These are phyloP conservation scores for Quillaja saponaria DNA, from an alignment of 306 rosid genomes.

Conservation along the genomic window DNA sequence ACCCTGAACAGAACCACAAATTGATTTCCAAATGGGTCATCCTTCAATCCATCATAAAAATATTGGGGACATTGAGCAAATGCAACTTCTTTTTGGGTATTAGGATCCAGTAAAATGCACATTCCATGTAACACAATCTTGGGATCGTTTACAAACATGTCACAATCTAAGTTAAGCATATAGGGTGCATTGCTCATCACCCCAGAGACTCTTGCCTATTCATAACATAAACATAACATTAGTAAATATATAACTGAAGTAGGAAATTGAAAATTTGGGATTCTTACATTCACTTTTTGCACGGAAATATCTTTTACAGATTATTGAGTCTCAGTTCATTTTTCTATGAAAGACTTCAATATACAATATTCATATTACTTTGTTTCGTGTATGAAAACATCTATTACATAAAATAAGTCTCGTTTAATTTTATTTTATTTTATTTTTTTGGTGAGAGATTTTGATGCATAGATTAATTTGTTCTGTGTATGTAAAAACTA, in stretches of 20 bases:
- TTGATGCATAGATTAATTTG: too few relatives aligned
- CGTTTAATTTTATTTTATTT: not conserved
- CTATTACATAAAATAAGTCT: too few relatives aligned
- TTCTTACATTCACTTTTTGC: too few relatives aligned
- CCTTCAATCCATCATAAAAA: constrained; percentile 48
- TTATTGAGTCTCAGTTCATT: too few relatives aligned
- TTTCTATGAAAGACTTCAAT: too few relatives aligned
- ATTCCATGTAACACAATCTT: constrained; percentile 38
- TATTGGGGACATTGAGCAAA: constrained; percentile 60
- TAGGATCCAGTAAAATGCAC: constrained; percentile 48
- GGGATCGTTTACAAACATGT: constrained; percentile 68
- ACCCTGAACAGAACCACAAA: constrained; percentile 30
- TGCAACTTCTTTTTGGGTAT: constrained; percentile 50
- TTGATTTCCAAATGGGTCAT: constrained; percentile 69
- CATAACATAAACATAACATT: too few relatives aligned
- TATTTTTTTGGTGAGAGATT: too few relatives aligned
- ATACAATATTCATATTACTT: too few relatives aligned
- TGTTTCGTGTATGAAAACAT: too few relatives aligned
- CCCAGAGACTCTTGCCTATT: constrained; percentile 63
- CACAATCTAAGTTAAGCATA: constrained; percentile 66
- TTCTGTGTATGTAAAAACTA: too few relatives aligned
- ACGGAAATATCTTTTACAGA: too few relatives aligned
- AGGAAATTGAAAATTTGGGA: too few relatives aligned
- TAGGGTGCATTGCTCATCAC: constrained; percentile 76
- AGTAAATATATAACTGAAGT: not conserved